Conservation (phyloP, 495 filamentous ascomycete genomes). For the Xylaria curta region DNA sequence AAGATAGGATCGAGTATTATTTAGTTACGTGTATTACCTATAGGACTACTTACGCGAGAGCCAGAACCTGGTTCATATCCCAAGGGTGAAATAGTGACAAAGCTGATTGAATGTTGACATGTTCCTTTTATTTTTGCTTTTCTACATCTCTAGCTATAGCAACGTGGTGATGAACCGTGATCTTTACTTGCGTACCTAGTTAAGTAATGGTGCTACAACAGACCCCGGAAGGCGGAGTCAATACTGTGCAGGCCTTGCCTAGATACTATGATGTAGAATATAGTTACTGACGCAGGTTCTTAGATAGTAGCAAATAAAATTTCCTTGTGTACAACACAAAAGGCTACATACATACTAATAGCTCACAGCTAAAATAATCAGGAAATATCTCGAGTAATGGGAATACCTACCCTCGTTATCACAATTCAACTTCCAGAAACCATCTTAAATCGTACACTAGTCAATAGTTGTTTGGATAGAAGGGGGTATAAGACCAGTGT, state of each 20-base stretch:
- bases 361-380: not conserved
- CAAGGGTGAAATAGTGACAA: not conserved
- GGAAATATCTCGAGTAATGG: not conserved
- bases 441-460: not conserved
- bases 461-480: not conserved
- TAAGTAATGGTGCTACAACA: not conserved
- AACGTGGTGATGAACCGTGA: no score
- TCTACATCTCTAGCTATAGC: no score
- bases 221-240: not conserved
- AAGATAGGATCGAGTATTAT: not conserved
- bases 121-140: not conserved
- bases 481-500: not conserved
- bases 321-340: not conserved
- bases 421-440: not conserved
- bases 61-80: no score
- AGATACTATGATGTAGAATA: not conserved
- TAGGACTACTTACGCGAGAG: not conserved
- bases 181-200: no score
- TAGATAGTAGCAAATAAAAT: not conserved
- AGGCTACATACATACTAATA: not conserved
- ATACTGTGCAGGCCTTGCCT: not conserved
- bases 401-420: not conserved
- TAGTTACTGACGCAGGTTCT: not conserved
- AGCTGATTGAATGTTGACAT: no score
- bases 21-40: not conserved